Base-by-base conservation (phyloP, 441 rosid genomes). In the Erysimum cheiri region DNA sequence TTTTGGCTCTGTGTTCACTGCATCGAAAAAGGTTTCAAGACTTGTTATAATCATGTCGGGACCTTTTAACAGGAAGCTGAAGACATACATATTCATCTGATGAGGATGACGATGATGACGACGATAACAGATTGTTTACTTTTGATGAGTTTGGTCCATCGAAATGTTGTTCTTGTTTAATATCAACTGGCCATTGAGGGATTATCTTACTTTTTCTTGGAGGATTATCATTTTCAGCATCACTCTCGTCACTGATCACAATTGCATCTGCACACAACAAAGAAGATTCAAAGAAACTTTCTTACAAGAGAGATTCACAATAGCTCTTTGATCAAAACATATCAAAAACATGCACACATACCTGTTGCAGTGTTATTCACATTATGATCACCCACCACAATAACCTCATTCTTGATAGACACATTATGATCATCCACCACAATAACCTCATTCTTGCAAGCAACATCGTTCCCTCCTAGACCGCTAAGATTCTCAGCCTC, bases 191-290 rank as follows among this genome's bases (percentile, higher is more conserved):
- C 0, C 13, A 1, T 33, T 54, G 49, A 59, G 56, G 19, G 26
- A 0, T 28, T 17, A 28, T 28, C 64, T 33, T 60, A 4, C 39
- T 53, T 48, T 44, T 11, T 60, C 36, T 60, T 13, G 50, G 48
- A 9, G 31, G 37, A 44, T 19, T 28, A 6, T 36, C 37, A 28
- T 46, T 0, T 37, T 67, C 73, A 44, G 13, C 69, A 44, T 74
- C 69, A 67, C 73, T 67, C 11, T 28, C 69, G 6, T 61, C 78
- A 8, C 44, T 36, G 40, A 74, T 53, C 44, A 68, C 14, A 37
- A 74, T 74, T 31, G 46, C 29, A 54, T 61, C 78, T 74, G 40
- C 72, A 44, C 35, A 47, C 36, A 52, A 4, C 33, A 66, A 5
- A 60, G 0, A 19, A 60, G 33, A 66, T 15, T 12, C 33, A 8